A percentile compares a stretch with the other conserved stretches of the same genome.
Conservation (phyloP, 371 early-diverging fungal species). For the Mortierella sp. region DNA sequence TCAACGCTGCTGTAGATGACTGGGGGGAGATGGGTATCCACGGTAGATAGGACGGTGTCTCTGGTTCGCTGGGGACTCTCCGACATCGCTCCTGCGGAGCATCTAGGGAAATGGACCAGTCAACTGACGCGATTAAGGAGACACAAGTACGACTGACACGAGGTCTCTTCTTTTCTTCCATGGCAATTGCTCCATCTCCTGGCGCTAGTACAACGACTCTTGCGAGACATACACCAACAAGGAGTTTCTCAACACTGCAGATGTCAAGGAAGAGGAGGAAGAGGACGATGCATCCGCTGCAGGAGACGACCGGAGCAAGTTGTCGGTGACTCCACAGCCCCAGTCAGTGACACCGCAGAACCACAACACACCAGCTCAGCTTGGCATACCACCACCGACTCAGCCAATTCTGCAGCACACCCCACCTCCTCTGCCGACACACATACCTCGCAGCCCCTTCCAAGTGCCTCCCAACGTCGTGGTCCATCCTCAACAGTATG, state of each 20-base stretch:
- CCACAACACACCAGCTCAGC: slow-evolving; percentile 39
- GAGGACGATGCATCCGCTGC: slow-evolving; percentile 47
- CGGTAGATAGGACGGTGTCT: too few species aligned
- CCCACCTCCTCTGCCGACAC: slow-evolving; percentile 34
- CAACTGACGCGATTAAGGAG: slow-evolving; percentile 17
- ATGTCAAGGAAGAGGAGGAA: slow-evolving; percentile 44
- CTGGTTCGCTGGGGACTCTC: too few species aligned
- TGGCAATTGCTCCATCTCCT: too few species aligned
- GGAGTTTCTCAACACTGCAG: slow-evolving; percentile 37
- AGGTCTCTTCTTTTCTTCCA: slow-evolving; percentile 1
- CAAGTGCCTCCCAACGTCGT: slow-evolving; percentile 43
- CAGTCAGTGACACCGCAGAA: slow-evolving; percentile 34
- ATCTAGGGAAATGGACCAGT: not conserved
- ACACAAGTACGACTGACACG: not conserved
- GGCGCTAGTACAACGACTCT: slow-evolving; percentile 35
- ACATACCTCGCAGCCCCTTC: slow-evolving; percentile 47
- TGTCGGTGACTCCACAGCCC: slow-evolving; percentile 52
- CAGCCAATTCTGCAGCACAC: slow-evolving; percentile 39
- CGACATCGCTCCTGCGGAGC: too few species aligned
- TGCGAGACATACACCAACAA: slow-evolving; percentile 51
- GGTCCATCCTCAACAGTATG: slow-evolving; percentile 45
- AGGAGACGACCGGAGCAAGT: slow-evolving; percentile 48
- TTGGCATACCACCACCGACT: slow-evolving; percentile 39
- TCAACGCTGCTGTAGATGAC: too few species aligned
- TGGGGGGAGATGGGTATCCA: too few species aligned